A percentile compares a stretch with the other conserved stretches of the same genome.
Conservation (phyloP, 805 yeast species). For the Metschnikowia picachoensis region DNA sequence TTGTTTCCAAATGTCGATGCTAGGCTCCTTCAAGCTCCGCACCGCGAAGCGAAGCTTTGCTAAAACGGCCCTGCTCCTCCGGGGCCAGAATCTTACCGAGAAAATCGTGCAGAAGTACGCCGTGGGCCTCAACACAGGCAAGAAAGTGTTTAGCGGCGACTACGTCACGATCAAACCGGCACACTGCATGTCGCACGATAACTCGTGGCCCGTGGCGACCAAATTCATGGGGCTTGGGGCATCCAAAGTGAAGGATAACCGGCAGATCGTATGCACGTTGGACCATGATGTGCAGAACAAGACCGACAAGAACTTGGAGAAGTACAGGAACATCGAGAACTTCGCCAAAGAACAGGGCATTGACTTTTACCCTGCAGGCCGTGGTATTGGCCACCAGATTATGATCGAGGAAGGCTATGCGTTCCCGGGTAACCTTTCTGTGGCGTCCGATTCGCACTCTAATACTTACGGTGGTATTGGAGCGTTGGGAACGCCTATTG, state of each 20-base stretch:
- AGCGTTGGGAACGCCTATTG: constrained; percentile 93
- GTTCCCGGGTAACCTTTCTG: constrained; percentile 87
- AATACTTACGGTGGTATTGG: constrained; percentile 98
- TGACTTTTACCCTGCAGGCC: constrained; percentile 97
- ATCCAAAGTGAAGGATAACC: constrained; percentile 69
- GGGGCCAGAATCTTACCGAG: constrained; percentile 87
- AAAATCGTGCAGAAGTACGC: constrained; percentile 93
- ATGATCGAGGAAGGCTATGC: constrained; percentile 99
- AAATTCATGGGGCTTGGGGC: constrained; percentile 96
- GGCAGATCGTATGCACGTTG: constrained; percentile 92
- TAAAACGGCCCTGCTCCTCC: constrained; percentile 15
- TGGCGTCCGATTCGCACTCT: constrained; percentile 97
- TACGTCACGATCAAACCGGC: constrained; percentile 93
- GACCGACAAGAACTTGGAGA: constrained; percentile 79
- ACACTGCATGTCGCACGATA: constrained; percentile 99
- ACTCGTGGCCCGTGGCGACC: constrained; percentile 98
- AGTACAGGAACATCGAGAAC: constrained; percentile 81
- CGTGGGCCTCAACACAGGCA: constrained; percentile 74
- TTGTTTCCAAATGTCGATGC: constrained; percentile 10
- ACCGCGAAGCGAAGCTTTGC: constrained; percentile 13
- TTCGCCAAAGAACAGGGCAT: constrained; percentile 90
- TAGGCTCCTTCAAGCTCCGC: constrained; percentile 8
- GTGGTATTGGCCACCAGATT: constrained; percentile 98
- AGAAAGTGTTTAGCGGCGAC: constrained; percentile 82
- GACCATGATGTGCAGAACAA: constrained; percentile 98